These are phyloP conservation scores for Heimioporus sp. DNA, from an alignment of 768 basidiomycete species.

Conservation along the genomic window DNA sequence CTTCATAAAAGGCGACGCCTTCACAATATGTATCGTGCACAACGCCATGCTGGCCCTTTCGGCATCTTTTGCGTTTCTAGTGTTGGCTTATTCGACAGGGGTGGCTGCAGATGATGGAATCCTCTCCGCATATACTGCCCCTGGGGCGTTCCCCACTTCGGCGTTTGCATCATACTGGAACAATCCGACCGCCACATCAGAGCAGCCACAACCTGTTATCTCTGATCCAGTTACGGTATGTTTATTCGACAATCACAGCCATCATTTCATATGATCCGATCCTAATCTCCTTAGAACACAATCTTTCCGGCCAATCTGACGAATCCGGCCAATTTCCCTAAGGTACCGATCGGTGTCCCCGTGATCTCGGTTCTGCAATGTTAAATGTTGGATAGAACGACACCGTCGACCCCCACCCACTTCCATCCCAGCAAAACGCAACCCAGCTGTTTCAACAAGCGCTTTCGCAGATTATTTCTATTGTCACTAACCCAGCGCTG, in stretches of 20 bases:
- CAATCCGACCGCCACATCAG: conserved; percentile 62
- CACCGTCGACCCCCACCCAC: conserved; percentile 42
- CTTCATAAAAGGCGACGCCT: too few relatives aligned
- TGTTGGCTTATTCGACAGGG: not conserved
- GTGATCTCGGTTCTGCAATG: not conserved
- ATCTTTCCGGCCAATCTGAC: conserved; percentile 58
- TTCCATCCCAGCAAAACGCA: conserved; percentile 36
- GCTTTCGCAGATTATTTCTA: conserved; percentile 37
- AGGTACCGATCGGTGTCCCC: conserved; percentile 18
- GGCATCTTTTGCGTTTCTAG: conserved; percentile 12
- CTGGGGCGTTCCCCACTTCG: conserved; percentile 62
- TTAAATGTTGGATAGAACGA: conserved; percentile 33
- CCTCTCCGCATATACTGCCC: conserved; percentile 49
- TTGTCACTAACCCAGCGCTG: conserved; percentile 37
- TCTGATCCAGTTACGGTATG: conserved; percentile 63
- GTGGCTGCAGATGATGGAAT: conserved; percentile 10
- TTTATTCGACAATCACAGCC: conserved; percentile 3
- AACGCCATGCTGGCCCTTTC: conserved; percentile 13
- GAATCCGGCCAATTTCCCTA: conserved; percentile 57
- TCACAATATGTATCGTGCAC: not conserved
- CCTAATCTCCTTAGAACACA: conserved; percentile 38
- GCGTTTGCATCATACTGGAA: conserved; percentile 64
- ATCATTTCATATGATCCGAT: not conserved
- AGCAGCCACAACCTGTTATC: conserved; percentile 68
- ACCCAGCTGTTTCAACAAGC: conserved; percentile 39